Percentiles rank a stretch among this genome's conserved stretches.
Evolutionary conservation across 352 stramenopile species (phyloP).

Genomic region (Phytophthora boehmeriae): DNA sequence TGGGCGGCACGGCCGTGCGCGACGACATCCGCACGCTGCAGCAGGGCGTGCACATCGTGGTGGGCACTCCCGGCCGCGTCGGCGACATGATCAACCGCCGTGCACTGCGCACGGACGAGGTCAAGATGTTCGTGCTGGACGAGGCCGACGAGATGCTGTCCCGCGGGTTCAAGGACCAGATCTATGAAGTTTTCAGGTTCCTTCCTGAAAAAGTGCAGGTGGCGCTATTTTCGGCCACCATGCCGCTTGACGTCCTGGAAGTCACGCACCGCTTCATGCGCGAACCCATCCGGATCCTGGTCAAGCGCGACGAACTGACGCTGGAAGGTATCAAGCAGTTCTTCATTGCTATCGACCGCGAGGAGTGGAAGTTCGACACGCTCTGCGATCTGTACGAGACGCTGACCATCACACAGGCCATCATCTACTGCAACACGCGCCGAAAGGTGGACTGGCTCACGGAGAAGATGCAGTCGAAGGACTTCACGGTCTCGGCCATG

Average conservation of each 20-base stretch:
- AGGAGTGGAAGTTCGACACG: constrained; percentile 99
- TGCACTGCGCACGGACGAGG: constrained; percentile 93
- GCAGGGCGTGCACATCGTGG: constrained; percentile 97
- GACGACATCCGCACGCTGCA: constrained; percentile 99
- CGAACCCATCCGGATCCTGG: constrained; percentile 98
- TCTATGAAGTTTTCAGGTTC: constrained; percentile 99
- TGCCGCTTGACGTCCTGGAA: constrained; percentile 99
- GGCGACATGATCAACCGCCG: constrained; percentile 99
- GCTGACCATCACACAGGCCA: constrained; percentile 99
- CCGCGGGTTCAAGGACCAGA: constrained; percentile 99
- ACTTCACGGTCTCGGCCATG: constrained; percentile 99
- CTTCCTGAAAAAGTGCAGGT: constrained; percentile 98
- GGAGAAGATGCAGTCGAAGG: constrained; percentile 98
- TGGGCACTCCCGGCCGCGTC: constrained; percentile 98
- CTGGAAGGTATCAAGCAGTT: constrained; percentile 99
- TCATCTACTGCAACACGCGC: constrained; percentile 99
- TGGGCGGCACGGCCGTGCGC: constrained; percentile 97
- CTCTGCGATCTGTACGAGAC: constrained; percentile 99
- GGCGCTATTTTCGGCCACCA: constrained; percentile 99
- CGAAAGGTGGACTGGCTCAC: constrained; percentile 99
- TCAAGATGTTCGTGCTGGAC: constrained; percentile 99
- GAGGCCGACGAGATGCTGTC: constrained; percentile 99
- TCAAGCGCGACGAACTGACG: constrained; percentile 99
- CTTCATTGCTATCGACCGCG: constrained; percentile 98
- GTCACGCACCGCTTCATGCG: constrained; percentile 99